A percentile compares a stretch with the other conserved stretches of the same genome.
phyloP scores from a whole-genome alignment of 2,329 filamentous ascomycete genomes.

The Pseudodiploospora longispora region DNA sequence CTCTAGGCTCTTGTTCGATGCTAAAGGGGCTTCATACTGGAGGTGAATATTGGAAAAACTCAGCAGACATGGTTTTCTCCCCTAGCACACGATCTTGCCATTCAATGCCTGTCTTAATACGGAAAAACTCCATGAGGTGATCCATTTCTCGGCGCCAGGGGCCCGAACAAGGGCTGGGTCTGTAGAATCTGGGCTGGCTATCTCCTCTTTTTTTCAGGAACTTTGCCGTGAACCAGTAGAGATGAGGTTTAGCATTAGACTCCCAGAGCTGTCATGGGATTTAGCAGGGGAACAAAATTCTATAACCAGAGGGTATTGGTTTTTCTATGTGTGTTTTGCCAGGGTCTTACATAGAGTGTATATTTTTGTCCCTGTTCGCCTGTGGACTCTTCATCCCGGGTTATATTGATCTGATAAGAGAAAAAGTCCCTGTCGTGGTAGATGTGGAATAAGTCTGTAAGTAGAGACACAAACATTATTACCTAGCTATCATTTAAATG shows the following conservation, averaged over 20 bases:
- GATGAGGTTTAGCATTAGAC: slow-evolving; percentile 48
- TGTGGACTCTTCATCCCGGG: slow-evolving; percentile 37
- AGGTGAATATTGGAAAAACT: slow-evolving; percentile 36
- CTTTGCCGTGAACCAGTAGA: slow-evolving; percentile 54
- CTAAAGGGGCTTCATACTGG: slow-evolving; percentile 27
- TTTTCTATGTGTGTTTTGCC: background rate
- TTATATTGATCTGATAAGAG: slow-evolving; percentile 54
- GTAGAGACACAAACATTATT: background rate
- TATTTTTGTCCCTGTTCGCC: slow-evolving; percentile 50
- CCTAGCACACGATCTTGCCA: slow-evolving; percentile 49
- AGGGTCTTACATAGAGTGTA: slow-evolving; percentile 45
- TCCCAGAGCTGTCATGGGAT: slow-evolving; percentile 53
- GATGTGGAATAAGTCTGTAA: slow-evolving; percentile 51
- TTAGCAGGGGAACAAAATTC: background rate
- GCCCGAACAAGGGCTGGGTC: slow-evolving; percentile 30
- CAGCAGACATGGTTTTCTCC: slow-evolving; percentile 21
- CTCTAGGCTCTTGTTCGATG: background rate
- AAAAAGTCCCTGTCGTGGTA: slow-evolving; percentile 57
- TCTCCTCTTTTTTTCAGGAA: slow-evolving; percentile 34
- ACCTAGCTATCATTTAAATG: background rate
- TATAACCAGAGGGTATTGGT: background rate
- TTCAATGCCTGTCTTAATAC: slow-evolving; percentile 44
- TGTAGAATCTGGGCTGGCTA: slow-evolving; percentile 26
- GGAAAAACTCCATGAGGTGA: slow-evolving; percentile 51
- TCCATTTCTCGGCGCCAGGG: slow-evolving; percentile 36